Evolutionary conservation across 176 grass and related monocot species (phyloP).

Genomic region (Oryza glumipatula): DNA sequence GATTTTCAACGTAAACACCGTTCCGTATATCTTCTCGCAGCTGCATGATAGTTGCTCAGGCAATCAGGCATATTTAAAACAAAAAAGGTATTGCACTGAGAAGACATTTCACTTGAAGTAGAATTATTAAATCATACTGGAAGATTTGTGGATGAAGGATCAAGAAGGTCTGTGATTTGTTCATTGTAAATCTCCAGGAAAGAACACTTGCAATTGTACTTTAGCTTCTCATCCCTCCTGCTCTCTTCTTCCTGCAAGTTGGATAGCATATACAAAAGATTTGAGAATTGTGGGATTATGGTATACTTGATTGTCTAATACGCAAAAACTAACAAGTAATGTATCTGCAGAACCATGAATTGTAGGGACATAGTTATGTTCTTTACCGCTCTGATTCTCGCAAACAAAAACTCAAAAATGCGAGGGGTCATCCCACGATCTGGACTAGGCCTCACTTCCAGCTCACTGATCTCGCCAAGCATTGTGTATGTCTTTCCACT

Average conservation of each 20-base stretch:
- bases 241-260: conserved; percentile 90
- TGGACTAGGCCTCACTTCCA: conserved; percentile 77
- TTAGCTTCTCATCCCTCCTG: conserved; percentile 96
- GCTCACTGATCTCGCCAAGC: conserved; percentile 87
- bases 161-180: conserved; percentile 98
- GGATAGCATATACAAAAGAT: conserved; percentile 1
- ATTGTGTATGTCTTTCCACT: conserved; percentile 98
- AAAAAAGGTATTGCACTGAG: conserved; percentile 7
- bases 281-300: conserved; percentile 3
- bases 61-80: conserved; percentile 22
- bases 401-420: conserved; percentile 97
- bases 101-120: conserved; percentile 35
- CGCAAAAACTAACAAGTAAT: background rate
- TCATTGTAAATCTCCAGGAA: conserved; percentile 99
- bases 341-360: background rate
- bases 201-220: conserved; percentile 94
- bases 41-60: conserved; percentile 47
- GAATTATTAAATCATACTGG: conserved; percentile 57
- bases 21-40: conserved; percentile 80
- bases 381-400: conserved; percentile 96
- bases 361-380: background rate
- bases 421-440: conserved; percentile 94
- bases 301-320: conserved; percentile 15
- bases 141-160: conserved; percentile 84
- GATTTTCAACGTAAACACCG: conserved; percentile 93